Conservation (phyloP, 2,329 filamentous ascomycete genomes). For the Ophiostoma ulmi region DNA sequence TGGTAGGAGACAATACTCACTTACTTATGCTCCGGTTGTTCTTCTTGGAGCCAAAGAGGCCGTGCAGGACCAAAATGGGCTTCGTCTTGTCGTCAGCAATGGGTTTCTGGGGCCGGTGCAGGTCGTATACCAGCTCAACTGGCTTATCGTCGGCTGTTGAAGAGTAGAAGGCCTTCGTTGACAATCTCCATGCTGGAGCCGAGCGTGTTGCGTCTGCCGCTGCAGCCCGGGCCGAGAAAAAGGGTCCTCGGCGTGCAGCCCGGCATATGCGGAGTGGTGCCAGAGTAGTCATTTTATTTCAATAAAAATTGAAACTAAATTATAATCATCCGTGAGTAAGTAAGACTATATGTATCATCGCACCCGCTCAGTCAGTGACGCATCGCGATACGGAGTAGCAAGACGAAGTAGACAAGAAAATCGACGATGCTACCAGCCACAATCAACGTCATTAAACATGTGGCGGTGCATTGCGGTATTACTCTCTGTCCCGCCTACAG, state of each 20-base stretch:
- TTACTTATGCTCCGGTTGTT: slow-evolving; percentile 94
- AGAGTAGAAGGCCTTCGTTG: slow-evolving; percentile 15
- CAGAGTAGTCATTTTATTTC: slow-evolving; percentile 1
- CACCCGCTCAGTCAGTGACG: neutral
- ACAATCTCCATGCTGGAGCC: neutral
- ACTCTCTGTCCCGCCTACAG: neutral
- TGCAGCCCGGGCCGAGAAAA: neutral
- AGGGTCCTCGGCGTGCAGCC: neutral
- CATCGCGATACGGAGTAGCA: neutral
- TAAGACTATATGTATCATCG: neutral
- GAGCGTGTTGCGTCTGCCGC: neutral
- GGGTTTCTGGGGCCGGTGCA: slow-evolving; percentile 54
- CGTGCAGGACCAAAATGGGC: slow-evolving; percentile 85
- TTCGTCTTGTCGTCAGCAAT: slow-evolving; percentile 40
- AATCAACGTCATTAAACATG: neutral
- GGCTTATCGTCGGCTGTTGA: slow-evolving; percentile 13
- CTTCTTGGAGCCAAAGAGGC: slow-evolving; percentile 89
- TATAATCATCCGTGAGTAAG: neutral
- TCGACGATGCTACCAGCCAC: slow-evolving; percentile 8
- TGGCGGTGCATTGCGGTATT: slow-evolving; percentile 14
- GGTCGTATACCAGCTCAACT: slow-evolving; percentile 56
- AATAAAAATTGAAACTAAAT: neutral
- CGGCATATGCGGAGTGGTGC: slow-evolving; percentile 17
- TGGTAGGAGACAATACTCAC: slow-evolving; percentile 48
- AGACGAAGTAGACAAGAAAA: neutral